phyloP scores from a whole-genome alignment of 805 yeast genomes.

The Tetrapisispora phaffii region DNA sequence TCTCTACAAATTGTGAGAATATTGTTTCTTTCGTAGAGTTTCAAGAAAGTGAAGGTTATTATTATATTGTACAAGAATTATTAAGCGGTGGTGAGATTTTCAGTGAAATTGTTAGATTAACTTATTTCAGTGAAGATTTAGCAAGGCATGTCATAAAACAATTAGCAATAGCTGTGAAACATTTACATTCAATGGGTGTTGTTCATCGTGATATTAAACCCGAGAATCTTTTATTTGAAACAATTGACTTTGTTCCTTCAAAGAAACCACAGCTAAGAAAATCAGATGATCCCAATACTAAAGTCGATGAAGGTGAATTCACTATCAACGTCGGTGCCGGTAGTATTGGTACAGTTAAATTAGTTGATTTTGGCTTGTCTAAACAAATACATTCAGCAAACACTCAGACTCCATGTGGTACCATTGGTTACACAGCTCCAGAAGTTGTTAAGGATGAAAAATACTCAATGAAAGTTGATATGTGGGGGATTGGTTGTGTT shows the following conservation, averaged over 20 bases:
- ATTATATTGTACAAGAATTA: conserved; percentile 62
- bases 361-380: conserved; percentile 93
- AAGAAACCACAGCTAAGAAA: conserved; percentile 34
- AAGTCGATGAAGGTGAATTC: conserved; percentile 84
- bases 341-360: conserved; percentile 76
- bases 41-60: conserved; percentile 50
- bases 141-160: conserved; percentile 55
- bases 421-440: conserved; percentile 97
- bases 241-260: conserved; percentile 43
- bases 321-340: conserved; percentile 81
- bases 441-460: conserved; percentile 91
- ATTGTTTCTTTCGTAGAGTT: conserved; percentile 57
- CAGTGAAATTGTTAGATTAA: conserved; percentile 54
- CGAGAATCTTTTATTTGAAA: conserved; percentile 59
- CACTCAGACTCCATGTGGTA: conserved; percentile 96
- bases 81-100: conserved; percentile 73
- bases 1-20: conserved; percentile 41
- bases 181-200: conserved; percentile 65
- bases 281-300: conserved; percentile 58
- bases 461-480: conserved; percentile 89
- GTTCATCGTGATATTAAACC: conserved; percentile 82
- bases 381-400: conserved; percentile 81
- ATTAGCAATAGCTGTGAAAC: conserved; percentile 53
- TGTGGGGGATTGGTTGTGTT: conserved; percentile 99
- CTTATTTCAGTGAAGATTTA: conserved; percentile 56